Evolutionary conservation across 768 basidiomycete species (phyloP).

Genomic region (Auricularia auricula-judae): DNA sequence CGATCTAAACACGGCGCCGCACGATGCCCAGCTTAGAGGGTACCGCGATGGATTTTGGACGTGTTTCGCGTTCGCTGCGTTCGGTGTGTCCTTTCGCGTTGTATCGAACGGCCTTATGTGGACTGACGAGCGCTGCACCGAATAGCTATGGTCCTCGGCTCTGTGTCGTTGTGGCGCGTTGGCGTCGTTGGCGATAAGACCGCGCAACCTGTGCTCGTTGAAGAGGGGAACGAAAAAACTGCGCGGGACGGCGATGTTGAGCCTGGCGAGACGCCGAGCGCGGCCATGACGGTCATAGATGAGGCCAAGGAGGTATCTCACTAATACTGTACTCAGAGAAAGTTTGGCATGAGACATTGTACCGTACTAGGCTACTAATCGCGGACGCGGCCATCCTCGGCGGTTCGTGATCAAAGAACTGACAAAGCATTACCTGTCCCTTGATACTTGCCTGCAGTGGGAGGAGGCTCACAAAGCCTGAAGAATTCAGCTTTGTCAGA

Average conservation of each 20-base stretch:
- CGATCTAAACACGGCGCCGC: constrained; percentile 21
- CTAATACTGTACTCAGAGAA: too few relatives aligned
- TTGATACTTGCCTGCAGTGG: too few relatives aligned
- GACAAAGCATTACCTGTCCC: too few relatives aligned
- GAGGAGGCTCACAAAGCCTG: too few relatives aligned
- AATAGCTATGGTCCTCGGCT: neutral
- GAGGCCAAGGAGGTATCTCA: too few relatives aligned
- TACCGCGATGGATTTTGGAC: constrained; percentile 62
- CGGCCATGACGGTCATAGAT: neutral
- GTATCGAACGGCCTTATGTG: too few relatives aligned
- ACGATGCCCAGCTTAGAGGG: constrained; percentile 31
- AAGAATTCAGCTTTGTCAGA: too few relatives aligned
- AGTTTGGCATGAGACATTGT: too few relatives aligned
- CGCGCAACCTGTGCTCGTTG: neutral
- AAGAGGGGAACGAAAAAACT: neutral
- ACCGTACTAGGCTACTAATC: too few relatives aligned
- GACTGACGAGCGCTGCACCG: neutral
- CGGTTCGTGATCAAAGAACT: too few relatives aligned
- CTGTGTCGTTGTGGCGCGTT: neutral
- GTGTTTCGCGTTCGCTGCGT: constrained; percentile 45
- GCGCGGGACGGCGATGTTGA: neutral
- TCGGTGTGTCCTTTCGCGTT: constrained; percentile 30
- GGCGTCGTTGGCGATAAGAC: neutral
- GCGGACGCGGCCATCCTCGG: too few relatives aligned
- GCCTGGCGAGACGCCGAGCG: neutral